These are phyloP conservation scores for Penicillium nucicola DNA, from an alignment of 495 filamentous ascomycete genomes.

Conservation along the genomic window DNA sequence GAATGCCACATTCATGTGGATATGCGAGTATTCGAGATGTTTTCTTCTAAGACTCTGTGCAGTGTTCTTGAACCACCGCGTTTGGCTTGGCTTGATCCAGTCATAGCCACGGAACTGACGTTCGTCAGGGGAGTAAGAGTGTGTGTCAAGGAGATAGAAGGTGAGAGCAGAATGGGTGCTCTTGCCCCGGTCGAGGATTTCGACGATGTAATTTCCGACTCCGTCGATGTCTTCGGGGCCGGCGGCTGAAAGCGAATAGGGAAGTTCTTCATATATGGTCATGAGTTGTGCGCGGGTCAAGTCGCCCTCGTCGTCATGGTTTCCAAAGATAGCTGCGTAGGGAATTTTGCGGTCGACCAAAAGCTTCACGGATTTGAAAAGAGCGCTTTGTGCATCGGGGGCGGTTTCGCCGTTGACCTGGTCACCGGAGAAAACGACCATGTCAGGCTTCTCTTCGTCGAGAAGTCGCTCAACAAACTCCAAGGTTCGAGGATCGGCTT, in stretches of 20 bases:
- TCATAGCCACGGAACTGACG: conserved; percentile 83
- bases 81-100: conserved; percentile 92
- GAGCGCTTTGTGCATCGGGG: conserved; percentile 84
- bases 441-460: conserved; percentile 87
- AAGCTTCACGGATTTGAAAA: conserved; percentile 89
- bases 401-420: conserved; percentile 94
- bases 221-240: conserved; percentile 84
- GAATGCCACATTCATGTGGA: conserved; percentile 95
- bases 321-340: conserved; percentile 92
- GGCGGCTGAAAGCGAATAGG: conserved; percentile 79
- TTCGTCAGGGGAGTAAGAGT: conserved; percentile 89
- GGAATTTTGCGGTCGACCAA: conserved; percentile 85
- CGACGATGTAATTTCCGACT: conserved; percentile 91
- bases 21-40: conserved; percentile 79
- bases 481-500: conserved; percentile 87
- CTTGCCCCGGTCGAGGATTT: conserved; percentile 75
- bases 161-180: conserved; percentile 86
- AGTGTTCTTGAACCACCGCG: conserved; percentile 86
- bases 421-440: conserved; percentile 88
- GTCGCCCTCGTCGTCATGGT: conserved; percentile 93
- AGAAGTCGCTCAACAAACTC: conserved; percentile 81
- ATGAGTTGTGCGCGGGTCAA: conserved; percentile 74
- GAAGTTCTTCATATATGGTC: conserved; percentile 78
- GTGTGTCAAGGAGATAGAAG: conserved; percentile 90
- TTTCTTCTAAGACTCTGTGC: conserved; percentile 63